phyloP scores from a whole-genome alignment of 257 asterid genomes.

The Echium plantagineum region DNA sequence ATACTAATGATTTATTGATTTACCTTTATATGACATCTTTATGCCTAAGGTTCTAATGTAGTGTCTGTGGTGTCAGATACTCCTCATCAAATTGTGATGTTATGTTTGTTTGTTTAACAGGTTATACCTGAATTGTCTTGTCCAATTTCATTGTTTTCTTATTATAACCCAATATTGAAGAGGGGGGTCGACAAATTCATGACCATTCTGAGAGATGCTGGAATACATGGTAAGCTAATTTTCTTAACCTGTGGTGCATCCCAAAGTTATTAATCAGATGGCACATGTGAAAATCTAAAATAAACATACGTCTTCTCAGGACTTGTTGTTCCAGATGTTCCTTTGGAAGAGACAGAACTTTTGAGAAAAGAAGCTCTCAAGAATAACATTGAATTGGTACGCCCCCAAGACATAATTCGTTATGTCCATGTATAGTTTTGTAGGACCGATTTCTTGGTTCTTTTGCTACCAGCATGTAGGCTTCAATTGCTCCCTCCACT shows the following conservation, averaged over 20 bases:
- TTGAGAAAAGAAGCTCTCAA: conserved; percentile 68
- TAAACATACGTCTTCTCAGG: conserved; percentile 33
- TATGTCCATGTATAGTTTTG: conserved; percentile 1
- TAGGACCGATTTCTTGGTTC: background rate
- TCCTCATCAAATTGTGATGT: background rate
- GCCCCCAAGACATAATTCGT: conserved; percentile 13
- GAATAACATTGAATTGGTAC: conserved; percentile 66
- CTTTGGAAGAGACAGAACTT: conserved; percentile 73
- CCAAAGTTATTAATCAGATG: background rate
- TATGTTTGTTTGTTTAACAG: conserved; percentile 20
- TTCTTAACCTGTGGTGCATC: background rate
- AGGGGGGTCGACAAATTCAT: conserved; percentile 72
- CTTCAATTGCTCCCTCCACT: no score
- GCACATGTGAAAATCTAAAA: background rate
- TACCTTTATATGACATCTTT: no score
- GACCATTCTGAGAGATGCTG: conserved; percentile 58
- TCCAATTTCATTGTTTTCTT: conserved; percentile 67
- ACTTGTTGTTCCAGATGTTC: conserved; percentile 86
- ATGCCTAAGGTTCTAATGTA: background rate
- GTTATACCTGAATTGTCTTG: conserved; percentile 74
- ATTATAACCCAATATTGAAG: conserved; percentile 86
- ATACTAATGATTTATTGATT: no score
- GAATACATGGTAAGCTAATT: conserved; percentile 53
- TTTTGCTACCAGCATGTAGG: no score
- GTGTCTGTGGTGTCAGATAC: background rate